Base-by-base conservation (phyloP, 768 basidiomycete genomes). In the Boletus subcaerulescens region DNA sequence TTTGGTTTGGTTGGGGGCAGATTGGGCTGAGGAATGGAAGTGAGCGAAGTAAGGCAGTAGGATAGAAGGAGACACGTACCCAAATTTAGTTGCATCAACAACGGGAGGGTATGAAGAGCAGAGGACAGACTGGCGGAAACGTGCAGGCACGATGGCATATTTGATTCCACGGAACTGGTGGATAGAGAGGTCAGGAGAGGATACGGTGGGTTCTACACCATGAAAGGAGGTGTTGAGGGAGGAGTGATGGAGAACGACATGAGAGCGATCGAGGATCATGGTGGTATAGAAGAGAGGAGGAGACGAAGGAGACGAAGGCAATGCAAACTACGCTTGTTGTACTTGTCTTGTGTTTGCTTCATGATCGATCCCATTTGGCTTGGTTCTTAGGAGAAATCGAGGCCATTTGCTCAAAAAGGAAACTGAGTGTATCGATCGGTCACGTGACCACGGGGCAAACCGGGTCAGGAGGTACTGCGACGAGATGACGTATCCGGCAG, bases 111-210 rank as follows among this genome's bases (percentile, higher is more conserved):
- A 87, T 5, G 78, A 71, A 11, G 79, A 78, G 63, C 73, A 80
- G 31, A 90, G 74, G 55, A 74, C 76, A 2, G 89, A 90, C 70
- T 87, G 87, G 50, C 87, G 82, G 65, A 91, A 91, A 45, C 89
- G 85, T 36, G 82, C 84, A 24, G 87, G 86, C 14, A 90, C 76
- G 20, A 76, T 75, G 22, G 86, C 89, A 60, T 90, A 91, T 73
- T 88, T 89, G 64, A 91, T 85, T 38, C 89, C 89, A 20, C 83
- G 80, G 61, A 83, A 91, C 64, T 90, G 89, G 61, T 86, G 82
- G 57, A 91, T 76, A 13, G 76, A 78, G 0, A 73, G 65, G 45
- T 80, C 79, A 24, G 75, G 68, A 0, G 83, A 79, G 5, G 89
- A 89, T 29, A 82, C 57, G 10, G 78, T 58, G 65, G 90, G 89